Conservation (phyloP, 352 stramenopile genomes). For the Pythium dissimile region DNA sequence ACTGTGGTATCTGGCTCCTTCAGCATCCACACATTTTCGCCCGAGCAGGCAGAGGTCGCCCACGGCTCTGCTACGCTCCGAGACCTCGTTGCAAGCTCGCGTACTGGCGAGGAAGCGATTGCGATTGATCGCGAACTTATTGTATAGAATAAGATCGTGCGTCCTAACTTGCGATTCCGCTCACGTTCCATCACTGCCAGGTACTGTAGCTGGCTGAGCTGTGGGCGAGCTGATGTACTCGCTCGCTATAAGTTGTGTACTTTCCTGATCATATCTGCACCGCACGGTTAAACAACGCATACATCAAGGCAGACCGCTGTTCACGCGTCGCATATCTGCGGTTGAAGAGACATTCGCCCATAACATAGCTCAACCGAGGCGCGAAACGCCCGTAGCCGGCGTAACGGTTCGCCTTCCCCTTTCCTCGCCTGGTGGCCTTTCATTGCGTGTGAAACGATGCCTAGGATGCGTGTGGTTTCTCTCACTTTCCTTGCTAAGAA, state of each 20-base stretch:
- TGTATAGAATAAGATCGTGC: slow-evolving; percentile 18
- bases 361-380: not conserved
- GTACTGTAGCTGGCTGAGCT: not conserved
- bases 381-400: not conserved
- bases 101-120: not conserved
- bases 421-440: not conserved
- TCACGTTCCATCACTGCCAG: slow-evolving; percentile 5
- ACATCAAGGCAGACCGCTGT: no score
- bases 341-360: not conserved
- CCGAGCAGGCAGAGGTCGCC: slow-evolving; percentile 3
- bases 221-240: no score
- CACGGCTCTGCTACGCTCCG: not conserved
- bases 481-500: not conserved
- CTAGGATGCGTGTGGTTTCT: not conserved
- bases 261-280: no score
- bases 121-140: slow-evolving; percentile 19
- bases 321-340: not conserved
- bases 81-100: not conserved
- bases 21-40: slow-evolving; percentile 20
- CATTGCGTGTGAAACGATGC: not conserved
- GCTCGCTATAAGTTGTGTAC: no score
- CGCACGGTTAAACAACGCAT: no score
- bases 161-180: slow-evolving; percentile 5
- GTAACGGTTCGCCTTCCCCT: not conserved
- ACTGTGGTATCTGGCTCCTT: not conserved